Conservation (phyloP, 495 filamentous ascomycete species). For the Penicillium pulvis region DNA sequence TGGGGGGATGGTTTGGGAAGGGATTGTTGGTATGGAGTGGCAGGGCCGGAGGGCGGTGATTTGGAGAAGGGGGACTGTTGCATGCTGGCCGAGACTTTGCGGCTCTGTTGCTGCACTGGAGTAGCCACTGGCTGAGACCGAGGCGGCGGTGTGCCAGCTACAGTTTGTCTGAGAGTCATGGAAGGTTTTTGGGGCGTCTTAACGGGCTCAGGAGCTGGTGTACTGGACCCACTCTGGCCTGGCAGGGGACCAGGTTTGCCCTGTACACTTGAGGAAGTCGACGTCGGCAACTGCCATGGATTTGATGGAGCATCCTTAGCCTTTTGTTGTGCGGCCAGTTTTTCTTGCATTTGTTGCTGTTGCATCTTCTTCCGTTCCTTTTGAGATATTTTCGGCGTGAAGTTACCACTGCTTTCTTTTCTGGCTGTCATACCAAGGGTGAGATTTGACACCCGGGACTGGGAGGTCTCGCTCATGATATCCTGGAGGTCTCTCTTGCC, state of each 20-base stretch:
- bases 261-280: slow-evolving; percentile 21
- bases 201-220: slow-evolving; percentile 24
- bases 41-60: slow-evolving; percentile 25
- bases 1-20: slow-evolving; percentile 30
- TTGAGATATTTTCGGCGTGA: slow-evolving; percentile 70
- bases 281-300: slow-evolving; percentile 69
- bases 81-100: slow-evolving; percentile 30
- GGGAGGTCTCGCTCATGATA: slow-evolving; percentile 78
- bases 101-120: slow-evolving; percentile 29
- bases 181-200: slow-evolving; percentile 46
- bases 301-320: slow-evolving; percentile 52
- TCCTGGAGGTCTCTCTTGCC: slow-evolving; percentile 77
- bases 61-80: slow-evolving; percentile 24
- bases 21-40: slow-evolving; percentile 20
- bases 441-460: slow-evolving; percentile 64
- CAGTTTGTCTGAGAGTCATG: slow-evolving; percentile 65
- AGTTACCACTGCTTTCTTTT: slow-evolving; percentile 36
- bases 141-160: slow-evolving; percentile 52
- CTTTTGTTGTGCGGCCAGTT: slow-evolving; percentile 47
- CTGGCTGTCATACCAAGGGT: slow-evolving; percentile 66
- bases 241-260: slow-evolving; percentile 24
- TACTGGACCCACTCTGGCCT: slow-evolving; percentile 23
- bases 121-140: slow-evolving; percentile 31
- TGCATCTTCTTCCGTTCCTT: slow-evolving; percentile 87
- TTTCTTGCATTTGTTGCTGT: slow-evolving; percentile 62